Conservation (phyloP, 179 eudicot species). For the Pouteria campechiana region DNA sequence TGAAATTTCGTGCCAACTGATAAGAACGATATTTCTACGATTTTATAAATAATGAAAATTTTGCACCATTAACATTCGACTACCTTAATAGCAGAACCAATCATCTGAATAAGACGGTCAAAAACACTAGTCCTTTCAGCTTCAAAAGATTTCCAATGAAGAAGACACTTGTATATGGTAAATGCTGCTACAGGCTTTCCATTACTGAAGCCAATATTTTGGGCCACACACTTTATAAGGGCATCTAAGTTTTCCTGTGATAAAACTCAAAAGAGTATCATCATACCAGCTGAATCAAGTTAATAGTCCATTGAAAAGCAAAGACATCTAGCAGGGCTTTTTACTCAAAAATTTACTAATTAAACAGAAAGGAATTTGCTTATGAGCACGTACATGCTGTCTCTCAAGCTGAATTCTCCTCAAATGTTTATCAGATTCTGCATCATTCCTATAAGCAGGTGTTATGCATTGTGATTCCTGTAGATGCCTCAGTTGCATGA, state of each 20-base stretch:
- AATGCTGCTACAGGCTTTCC: constrained; percentile 94
- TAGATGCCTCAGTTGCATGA: constrained; percentile 5
- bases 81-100: constrained; percentile 86
- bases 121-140: constrained; percentile 81
- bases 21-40: no score
- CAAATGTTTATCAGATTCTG: constrained; percentile 31
- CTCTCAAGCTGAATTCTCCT: constrained; percentile 60
- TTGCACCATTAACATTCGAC: no score
- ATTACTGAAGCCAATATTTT: constrained; percentile 79
- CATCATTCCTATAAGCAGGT: constrained; percentile 38
- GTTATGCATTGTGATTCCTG: constrained; percentile 44
- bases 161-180: constrained; percentile 81
- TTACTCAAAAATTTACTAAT: no score
- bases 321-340: no score
- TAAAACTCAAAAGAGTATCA: constrained; percentile 2
- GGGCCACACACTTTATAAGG: constrained; percentile 55
- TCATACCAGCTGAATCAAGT: no score
- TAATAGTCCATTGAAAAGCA: no score
- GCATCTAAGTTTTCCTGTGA: constrained; percentile 63
- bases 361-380: no score
- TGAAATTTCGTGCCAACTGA: no score
- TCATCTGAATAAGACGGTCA: constrained; percentile 80
- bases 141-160: constrained; percentile 86
- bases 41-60: no score
- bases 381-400: constrained; percentile 50